Base-by-base conservation (phyloP, 2,329 filamentous ascomycete species). In the Pestalotiopsis sp. region DNA sequence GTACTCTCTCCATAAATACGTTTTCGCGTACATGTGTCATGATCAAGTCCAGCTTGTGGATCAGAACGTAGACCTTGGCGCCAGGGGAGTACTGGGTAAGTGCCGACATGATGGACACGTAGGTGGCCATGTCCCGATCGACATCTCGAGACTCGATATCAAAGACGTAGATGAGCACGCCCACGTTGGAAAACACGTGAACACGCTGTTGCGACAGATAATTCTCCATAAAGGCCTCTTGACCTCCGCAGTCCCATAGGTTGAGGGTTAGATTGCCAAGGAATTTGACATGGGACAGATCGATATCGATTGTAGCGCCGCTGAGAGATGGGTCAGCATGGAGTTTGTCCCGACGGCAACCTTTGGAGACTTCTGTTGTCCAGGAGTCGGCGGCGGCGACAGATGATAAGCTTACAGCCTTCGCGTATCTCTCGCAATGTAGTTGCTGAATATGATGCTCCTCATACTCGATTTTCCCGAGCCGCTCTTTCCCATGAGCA, bases 21-120 rank as follows among this genome's bases (percentile, higher is more conserved):
- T 89, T 85, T 77, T 94, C 91, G 70, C 95, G 92, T 73, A 92
- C 89, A 68, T 92, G 88, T 52, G 91, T 88, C 73, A 95, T 92
- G 63, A 98, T 94, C 31, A 99, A 88, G 79, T 99, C 96, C 93
- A 99, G 98, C 83, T 99, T 99, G 90, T 99, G 96, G 73, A 99
- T 93, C 59, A 99, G 89, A 70, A 96, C 93, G 82, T 98, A 99
- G 76, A 99, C 91, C 79, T 93, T 93, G 71, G 95, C 94, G 2
- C 85, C 84, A 39, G 88, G 85, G 62, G 93, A 97, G 85, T 91
- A 97, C 82, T 98, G 95, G 67, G 91, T 88, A 52, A 99, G 87
- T 0, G 96, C 96, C 64, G 91, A 90, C 74, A 98, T 93, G 79
- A 98, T 96, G 73, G 93, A 92, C 66, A 92, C 90, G 84, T 98